phyloP scores from a whole-genome alignment of 75 land plant genomes.

The Selaginella tamariscina region DNA sequence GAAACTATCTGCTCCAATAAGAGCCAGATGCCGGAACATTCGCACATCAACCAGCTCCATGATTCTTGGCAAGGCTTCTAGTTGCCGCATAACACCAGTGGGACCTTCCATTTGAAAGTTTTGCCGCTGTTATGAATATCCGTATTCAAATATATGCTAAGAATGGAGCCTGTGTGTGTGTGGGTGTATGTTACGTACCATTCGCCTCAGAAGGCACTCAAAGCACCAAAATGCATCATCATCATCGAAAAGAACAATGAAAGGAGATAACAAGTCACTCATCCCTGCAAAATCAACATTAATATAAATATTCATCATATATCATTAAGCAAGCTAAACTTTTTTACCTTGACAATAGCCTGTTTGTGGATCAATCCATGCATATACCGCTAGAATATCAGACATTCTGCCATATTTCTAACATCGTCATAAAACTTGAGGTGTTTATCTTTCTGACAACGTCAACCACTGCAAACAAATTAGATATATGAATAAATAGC shows the following conservation, averaged over 20 bases:
- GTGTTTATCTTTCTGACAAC: conserved; percentile 83
- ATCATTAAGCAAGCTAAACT: too few species aligned
- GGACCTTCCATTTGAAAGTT: conserved; percentile 95
- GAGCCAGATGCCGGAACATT: conserved; percentile 47
- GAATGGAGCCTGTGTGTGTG: too few species aligned
- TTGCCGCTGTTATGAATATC: conserved; percentile 43
- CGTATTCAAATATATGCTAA: too few species aligned
- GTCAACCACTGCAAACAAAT: conserved; percentile 51
- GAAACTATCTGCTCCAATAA: conserved; percentile 77
- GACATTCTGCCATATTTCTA: conserved; percentile 86
- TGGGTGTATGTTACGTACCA: conserved; percentile 67
- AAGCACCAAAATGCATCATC: conserved; percentile 97
- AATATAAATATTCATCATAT: too few species aligned
- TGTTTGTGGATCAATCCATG: conserved; percentile 86
- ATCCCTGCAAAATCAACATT: conserved; percentile 53
- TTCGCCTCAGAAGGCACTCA: conserved; percentile 74
- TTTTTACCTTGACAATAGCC: conserved; percentile 92
- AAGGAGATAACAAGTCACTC: conserved; percentile 89
- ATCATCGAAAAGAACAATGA: conserved; percentile 71
- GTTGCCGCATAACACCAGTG: conserved; percentile 72
- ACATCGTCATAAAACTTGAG: conserved; percentile 70
- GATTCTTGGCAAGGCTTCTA: conserved; percentile 60
- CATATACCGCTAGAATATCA: conserved; percentile 86
- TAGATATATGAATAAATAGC: too few species aligned
- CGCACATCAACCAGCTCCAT: conserved; percentile 61